Percentiles rank a stretch among this genome's conserved stretches.
phyloP scores from a whole-genome alignment of 768 basidiomycete species.

The Royoungia palumana region DNA sequence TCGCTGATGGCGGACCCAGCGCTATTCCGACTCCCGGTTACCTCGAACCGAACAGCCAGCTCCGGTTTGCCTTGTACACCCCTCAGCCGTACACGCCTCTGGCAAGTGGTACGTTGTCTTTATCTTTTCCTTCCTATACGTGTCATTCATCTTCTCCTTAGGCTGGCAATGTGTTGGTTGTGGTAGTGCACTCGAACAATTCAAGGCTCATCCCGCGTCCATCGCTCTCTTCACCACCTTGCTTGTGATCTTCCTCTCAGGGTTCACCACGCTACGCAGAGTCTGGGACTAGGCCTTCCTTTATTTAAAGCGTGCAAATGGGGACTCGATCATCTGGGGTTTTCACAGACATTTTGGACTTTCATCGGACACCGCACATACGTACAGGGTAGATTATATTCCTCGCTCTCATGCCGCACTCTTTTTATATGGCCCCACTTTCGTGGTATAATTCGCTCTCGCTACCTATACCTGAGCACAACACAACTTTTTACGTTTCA shows the following conservation, averaged over 20 bases:
- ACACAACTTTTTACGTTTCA: constrained; percentile 5
- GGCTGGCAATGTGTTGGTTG: constrained; percentile 31
- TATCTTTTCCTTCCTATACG: background rate
- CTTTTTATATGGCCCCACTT: constrained; percentile 16
- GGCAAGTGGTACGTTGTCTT: constrained; percentile 35
- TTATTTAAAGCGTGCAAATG: background rate
- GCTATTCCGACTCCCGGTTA: constrained; percentile 48
- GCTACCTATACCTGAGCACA: constrained; percentile 4
- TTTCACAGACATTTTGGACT: constrained; percentile 29
- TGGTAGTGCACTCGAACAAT: constrained; percentile 29
- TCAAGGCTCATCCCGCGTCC: constrained; percentile 31
- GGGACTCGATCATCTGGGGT: constrained; percentile 7
- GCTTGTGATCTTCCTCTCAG: constrained; percentile 30
- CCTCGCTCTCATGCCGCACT: constrained; percentile 20
- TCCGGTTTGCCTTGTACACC: constrained; percentile 61
- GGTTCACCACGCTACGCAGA: constrained; percentile 34
- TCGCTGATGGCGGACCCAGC: constrained; percentile 51
- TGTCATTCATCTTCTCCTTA: constrained; percentile 1
- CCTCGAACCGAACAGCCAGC: constrained; percentile 49
- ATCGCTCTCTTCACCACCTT: constrained; percentile 33
- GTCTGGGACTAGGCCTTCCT: constrained; percentile 22
- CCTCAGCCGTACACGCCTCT: constrained; percentile 55
- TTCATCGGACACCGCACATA: constrained; percentile 29
- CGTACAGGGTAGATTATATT: constrained; percentile 28
- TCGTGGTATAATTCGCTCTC: constrained; percentile 24